Conservation (phyloP, 345 rosid genomes). For the Salix udensis region DNA sequence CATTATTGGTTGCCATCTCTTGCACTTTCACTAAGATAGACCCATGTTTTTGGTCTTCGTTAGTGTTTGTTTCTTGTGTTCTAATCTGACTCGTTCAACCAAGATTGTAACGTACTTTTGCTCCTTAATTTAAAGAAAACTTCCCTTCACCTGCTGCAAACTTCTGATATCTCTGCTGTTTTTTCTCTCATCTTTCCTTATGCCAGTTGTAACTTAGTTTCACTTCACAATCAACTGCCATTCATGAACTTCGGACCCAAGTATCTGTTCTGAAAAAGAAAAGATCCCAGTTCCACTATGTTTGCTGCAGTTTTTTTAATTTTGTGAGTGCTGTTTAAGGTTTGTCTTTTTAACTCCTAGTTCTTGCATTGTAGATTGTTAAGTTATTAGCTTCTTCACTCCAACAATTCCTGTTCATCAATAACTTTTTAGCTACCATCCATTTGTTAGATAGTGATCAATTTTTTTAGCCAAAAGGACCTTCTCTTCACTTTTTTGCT, state of each 20-base stretch:
- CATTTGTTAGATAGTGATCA: slow-evolving; percentile 6
- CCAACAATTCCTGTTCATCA: not conserved
- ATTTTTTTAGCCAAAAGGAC: not conserved
- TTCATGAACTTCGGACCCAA: not conserved
- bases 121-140: no score
- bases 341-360: not conserved
- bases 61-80: slow-evolving; percentile 14
- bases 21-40: slow-evolving; percentile 20
- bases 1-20: slow-evolving; percentile 14
- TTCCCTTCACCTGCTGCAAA: not conserved
- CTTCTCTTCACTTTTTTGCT: not conserved
- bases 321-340: slow-evolving; percentile 2
- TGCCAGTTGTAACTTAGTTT: not conserved
- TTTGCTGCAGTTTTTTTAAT: not conserved
- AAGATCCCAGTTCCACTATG: slow-evolving; percentile 2
- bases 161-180: not conserved
- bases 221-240: not conserved
- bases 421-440: not conserved
- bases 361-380: not conserved
- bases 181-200: not conserved
- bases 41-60: slow-evolving; percentile 3
- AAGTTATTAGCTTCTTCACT: not conserved
- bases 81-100: slow-evolving; percentile 15
- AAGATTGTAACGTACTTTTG: not conserved
- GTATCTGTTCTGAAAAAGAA: not conserved